Conservation (phyloP, 805 yeast species). For the Kluyveromyces starmeri region DNA sequence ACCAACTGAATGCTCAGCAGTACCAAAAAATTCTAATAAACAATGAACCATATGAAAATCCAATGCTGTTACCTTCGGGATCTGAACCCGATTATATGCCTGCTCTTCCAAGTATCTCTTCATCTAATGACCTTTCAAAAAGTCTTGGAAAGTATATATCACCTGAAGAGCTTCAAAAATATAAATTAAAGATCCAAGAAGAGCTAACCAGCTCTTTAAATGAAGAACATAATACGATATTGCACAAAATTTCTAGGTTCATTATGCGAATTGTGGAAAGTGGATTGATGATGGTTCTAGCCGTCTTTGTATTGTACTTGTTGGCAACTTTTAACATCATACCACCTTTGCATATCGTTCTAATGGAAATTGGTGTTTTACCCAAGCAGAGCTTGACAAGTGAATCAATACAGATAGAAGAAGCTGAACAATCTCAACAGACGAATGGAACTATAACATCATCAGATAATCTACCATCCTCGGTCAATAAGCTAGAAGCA, state of each 20-base stretch:
- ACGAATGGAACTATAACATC: too few species aligned
- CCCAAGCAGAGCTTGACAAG: too few species aligned
- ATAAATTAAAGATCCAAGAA: conserved; percentile 19
- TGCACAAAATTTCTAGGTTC: conserved; percentile 22
- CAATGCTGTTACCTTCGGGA: conserved; percentile 10
- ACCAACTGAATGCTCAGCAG: conserved; percentile 20
- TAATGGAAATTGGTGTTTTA: conserved; percentile 29
- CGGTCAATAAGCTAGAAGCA: too few species aligned
- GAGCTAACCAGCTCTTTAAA: conserved; percentile 19
- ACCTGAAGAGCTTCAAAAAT: conserved; percentile 19
- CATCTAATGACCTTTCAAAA: conserved; percentile 5
- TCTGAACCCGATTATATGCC: conserved; percentile 3
- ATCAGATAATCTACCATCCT: too few species aligned
- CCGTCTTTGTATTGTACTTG: conserved; percentile 22
- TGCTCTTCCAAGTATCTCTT: conserved; percentile 6
- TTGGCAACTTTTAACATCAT: conserved; percentile 25
- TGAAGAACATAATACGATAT: conserved; percentile 10
- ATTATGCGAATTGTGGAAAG: conserved; percentile 33
- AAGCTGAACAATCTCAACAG: too few species aligned
- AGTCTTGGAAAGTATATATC: conserved; percentile 21
- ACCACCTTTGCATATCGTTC: conserved; percentile 26
- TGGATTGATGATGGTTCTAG: conserved; percentile 29
- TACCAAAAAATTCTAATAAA: conserved; percentile 12
- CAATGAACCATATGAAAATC: conserved; percentile 5
- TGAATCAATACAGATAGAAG: too few species aligned